These are phyloP conservation scores for Pseudogymnoascus sp. DNA, from an alignment of 2,329 filamentous ascomycete genomes.

Conservation along the genomic window DNA sequence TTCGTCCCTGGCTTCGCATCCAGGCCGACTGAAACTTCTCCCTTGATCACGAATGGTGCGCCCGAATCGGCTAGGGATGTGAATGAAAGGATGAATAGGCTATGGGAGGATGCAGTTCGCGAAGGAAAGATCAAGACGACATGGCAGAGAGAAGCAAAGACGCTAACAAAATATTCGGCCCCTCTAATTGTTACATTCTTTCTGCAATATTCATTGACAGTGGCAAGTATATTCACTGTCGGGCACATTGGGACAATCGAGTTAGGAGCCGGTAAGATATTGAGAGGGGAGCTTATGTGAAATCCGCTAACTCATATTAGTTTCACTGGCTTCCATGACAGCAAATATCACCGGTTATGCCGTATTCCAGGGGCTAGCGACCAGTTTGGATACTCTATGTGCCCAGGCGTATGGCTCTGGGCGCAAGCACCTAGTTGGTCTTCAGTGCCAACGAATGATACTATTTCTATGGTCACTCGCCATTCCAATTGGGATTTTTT, in stretches of 20 bases:
- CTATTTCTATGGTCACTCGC: constrained; percentile 66
- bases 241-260: constrained; percentile 66
- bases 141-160: constrained; percentile 83
- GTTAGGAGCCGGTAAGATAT: constrained; percentile 41
- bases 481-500: constrained; percentile 63
- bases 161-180: constrained; percentile 61
- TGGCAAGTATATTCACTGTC: constrained; percentile 71
- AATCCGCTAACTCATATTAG: constrained; percentile 20
- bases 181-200: constrained; percentile 68
- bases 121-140: constrained; percentile 78
- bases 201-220: constrained; percentile 77
- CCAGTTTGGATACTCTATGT: constrained; percentile 84
- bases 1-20: constrained; percentile 15
- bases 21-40: constrained; percentile 33
- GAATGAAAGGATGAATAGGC: constrained; percentile 54
- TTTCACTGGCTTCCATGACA: constrained; percentile 67
- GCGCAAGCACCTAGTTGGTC: constrained; percentile 76
- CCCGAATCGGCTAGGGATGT: constrained; percentile 38
- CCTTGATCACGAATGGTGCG: constrained; percentile 32
- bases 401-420: constrained; percentile 91
- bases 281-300: not conserved
- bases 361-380: constrained; percentile 77
- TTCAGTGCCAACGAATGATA: constrained; percentile 76
- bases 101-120: constrained; percentile 79
- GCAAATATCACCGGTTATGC: constrained; percentile 71